Percentiles rank a stretch among this genome's conserved stretches.
These are phyloP conservation scores for Chenopodium album DNA, from an alignment of 148 eudicot species.

Conservation along the genomic window DNA sequence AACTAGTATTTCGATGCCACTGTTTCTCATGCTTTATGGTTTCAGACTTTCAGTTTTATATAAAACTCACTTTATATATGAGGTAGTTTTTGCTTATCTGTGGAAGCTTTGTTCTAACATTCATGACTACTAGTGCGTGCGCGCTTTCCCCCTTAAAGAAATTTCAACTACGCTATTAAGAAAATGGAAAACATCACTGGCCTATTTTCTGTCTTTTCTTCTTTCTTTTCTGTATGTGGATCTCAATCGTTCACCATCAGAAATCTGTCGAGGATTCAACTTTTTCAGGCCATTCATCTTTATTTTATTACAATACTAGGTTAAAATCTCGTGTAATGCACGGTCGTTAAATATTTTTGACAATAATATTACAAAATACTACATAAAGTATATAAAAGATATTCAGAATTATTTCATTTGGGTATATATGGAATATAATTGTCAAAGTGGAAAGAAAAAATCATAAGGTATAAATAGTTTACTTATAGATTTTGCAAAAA, in stretches of 20 bases:
- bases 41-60: neutral
- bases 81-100: neutral
- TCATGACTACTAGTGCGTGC: neutral
- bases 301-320: neutral
- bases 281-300: neutral
- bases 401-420: too few relatives aligned
- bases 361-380: too few relatives aligned
- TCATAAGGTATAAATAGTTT: too few relatives aligned
- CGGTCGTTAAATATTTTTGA: too few relatives aligned
- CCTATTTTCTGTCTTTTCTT: neutral
- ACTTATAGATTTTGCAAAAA: too few relatives aligned
- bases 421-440: too few relatives aligned
- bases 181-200: neutral
- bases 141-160: too few relatives aligned
- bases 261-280: neutral
- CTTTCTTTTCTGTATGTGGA: neutral
- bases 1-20: neutral
- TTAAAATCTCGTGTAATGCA: too few relatives aligned
- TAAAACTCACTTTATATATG: neutral
- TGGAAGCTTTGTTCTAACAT: neutral
- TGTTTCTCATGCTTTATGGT: neutral
- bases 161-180: too few relatives aligned
- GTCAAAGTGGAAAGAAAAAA: too few relatives aligned
- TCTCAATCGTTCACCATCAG: neutral
- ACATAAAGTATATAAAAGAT: too few relatives aligned